Evolutionary conservation across 495 filamentous ascomycete species (phyloP), one percentile per base, ranked within the genome.

Genomic region (Neurospora sp.): DNA sequence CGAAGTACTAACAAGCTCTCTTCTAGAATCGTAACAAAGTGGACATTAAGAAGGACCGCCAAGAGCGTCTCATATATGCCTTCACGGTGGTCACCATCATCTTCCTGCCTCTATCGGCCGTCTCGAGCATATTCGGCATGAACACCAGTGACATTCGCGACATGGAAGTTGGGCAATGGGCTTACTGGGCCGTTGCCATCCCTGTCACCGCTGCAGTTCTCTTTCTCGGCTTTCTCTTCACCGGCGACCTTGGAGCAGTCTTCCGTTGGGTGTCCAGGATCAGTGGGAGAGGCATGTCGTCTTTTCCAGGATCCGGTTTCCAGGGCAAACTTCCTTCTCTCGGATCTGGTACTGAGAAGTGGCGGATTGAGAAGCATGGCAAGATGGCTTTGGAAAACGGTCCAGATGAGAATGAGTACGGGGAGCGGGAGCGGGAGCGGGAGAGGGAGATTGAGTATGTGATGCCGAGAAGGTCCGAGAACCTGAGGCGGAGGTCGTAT

Each of bases 61-160:
- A 85, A 78, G 84, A 88, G 53, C 80, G 83, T 22, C 81, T 84
- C 16, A 81, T 88, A 40, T 87, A 86, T 74, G 85, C 53, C 10
- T 90, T 91, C 74, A 90, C 89, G 27, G 86, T 89, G 16, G 89
- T 90, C 76, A 90, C 87, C 2, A 85, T 90, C 59, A 85, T 90
- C 39, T 90, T 90, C 79, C 78, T 91, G 6, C 89, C 89, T 3
- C 80, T 91, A 0, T 87, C 84, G 10, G 89, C 89, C 79, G 88
- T 91, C 76, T 88, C 89, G 3, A 86, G 85, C 41, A 81, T 90
- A 2, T 90, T 90, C 70, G 88, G 88, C 41, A 89, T 90, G 80
- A 90, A 91, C 72, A 85, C 87, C 11, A 77, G 73, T 71, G 86
- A 87, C 74, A 75, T 88, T 6, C 82, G 85, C 14, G 81, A 86